These are phyloP conservation scores for Rhodomyrtus psidioides DNA, from an alignment of 441 rosid genomes.

Conservation along the genomic window DNA sequence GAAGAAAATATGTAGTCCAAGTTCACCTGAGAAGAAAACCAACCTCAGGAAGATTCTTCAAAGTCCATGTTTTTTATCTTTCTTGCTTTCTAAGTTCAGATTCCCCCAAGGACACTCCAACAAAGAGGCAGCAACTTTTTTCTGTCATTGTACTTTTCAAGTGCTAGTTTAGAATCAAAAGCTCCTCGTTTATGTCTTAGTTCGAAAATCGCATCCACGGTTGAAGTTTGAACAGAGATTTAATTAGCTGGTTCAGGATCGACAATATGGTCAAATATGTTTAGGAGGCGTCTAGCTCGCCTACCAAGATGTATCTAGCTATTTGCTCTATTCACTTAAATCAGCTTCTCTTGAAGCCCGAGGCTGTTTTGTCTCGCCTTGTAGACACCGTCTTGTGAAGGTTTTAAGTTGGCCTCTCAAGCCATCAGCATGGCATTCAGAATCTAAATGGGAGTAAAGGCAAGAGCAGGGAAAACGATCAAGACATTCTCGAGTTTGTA, in stretches of 20 bases:
- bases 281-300: neutral
- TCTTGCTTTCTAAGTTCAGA: neutral
- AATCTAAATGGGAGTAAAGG: neutral
- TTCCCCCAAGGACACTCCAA: neutral
- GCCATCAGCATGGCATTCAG: neutral
- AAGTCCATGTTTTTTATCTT: neutral
- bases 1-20: neutral
- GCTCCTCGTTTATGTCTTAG: neutral
- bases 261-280: neutral
- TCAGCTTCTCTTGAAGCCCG: neutral
- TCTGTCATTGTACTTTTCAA: neutral
- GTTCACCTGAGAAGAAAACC: neutral
- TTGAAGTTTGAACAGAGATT: neutral
- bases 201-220: neutral
- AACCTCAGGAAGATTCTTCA: neutral
- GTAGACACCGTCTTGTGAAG: neutral
- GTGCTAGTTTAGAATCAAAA: neutral
- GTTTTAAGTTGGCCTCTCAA: neutral
- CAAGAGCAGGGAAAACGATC: neutral
- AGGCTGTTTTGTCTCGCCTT: neutral
- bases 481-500: neutral
- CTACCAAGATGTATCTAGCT: neutral
- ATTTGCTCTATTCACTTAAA: neutral
- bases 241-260: neutral
- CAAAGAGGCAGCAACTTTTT: neutral